Evolutionary conservation across 495 filamentous ascomycete species (phyloP), one percentile per base, ranked within the genome.

Genomic region (Penicillium alfredii): DNA sequence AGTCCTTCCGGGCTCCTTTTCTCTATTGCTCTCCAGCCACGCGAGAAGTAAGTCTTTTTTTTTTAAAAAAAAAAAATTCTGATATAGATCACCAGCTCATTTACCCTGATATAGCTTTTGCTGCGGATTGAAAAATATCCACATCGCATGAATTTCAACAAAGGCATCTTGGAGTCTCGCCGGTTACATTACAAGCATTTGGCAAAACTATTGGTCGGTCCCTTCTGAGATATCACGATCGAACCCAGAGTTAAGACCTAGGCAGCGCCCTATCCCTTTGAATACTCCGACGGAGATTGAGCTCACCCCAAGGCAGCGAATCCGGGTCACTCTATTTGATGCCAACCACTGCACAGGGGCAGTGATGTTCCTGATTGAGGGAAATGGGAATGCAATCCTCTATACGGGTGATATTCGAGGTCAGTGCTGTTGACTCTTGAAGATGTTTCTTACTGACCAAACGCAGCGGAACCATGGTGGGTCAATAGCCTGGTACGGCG

Each of bases 371-470:
- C 78, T 96, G 5, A 81, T 96, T 25, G 85, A 96, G 54, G 78
- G 78, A 4, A 56, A 77, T 34, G 74, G 73, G 5, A 89, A 84
- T 35, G 80, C 87, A 6, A 73, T 89, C 9, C 68, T 96, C 1
- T 97, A 95, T 50, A 94, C 89, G 0, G 90, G 89, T n/a, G 89
- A 96, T 55, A 86, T 94, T 26, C 72, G 90, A 55, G 80, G 83
- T 71, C 71, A 75, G 60, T 39, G 13, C 11, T 1, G 7, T 16
- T 14, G 2, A n/a, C 12, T 12, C 38, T 11, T n/a, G 8, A 25
- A 8, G 11, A 8, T 25, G 9, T 22, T 22, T 31, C 6, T 11
- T 27, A 19, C 27, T 42, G 55, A 29, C 52, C 30, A 25, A 7
- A 26, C 8, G 6, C 33, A 79, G 74, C 80, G 11, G 80, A 86